phyloP scores from a whole-genome alignment of 371 early-diverging fungal genomes.

The Haplosporangium sp. region DNA sequence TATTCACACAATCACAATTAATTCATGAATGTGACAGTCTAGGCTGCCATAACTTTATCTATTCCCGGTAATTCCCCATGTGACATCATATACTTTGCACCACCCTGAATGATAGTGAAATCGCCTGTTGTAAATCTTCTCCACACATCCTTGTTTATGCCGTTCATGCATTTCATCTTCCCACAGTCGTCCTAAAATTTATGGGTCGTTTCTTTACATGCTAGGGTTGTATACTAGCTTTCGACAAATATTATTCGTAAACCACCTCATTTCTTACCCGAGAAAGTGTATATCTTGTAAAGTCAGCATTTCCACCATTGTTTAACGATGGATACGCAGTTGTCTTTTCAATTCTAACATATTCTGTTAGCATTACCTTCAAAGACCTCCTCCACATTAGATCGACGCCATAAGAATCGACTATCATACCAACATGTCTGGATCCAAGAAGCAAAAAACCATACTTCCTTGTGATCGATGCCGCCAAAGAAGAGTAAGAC shows the following conservation, averaged over 20 bases:
- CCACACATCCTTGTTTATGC: neutral
- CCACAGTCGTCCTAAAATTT: neutral
- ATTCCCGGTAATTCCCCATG: neutral
- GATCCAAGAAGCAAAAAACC: constrained; percentile 52
- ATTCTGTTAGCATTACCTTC: neutral
- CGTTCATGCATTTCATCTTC: neutral
- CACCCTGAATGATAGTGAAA: too few relatives aligned
- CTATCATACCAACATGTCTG: neutral
- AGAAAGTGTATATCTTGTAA: neutral
- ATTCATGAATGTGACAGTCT: neutral
- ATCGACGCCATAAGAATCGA: constrained; percentile 12
- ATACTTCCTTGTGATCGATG: constrained; percentile 55
- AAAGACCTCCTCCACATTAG: neutral
- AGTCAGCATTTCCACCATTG: neutral
- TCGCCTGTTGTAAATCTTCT: too few relatives aligned
- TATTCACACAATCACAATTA: neutral
- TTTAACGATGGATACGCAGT: constrained; percentile 34
- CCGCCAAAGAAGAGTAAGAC: constrained; percentile 53
- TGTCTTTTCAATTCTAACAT: constrained; percentile 41
- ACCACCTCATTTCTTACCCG: neutral
- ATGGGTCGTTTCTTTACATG: neutral
- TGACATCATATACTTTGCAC: neutral
- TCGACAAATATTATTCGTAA: neutral
- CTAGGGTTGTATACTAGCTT: neutral
- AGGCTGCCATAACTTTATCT: neutral